Evolutionary conservation across 2,329 filamentous ascomycete species (phyloP).

Genomic region (Aspergillus sclerotialis): DNA sequence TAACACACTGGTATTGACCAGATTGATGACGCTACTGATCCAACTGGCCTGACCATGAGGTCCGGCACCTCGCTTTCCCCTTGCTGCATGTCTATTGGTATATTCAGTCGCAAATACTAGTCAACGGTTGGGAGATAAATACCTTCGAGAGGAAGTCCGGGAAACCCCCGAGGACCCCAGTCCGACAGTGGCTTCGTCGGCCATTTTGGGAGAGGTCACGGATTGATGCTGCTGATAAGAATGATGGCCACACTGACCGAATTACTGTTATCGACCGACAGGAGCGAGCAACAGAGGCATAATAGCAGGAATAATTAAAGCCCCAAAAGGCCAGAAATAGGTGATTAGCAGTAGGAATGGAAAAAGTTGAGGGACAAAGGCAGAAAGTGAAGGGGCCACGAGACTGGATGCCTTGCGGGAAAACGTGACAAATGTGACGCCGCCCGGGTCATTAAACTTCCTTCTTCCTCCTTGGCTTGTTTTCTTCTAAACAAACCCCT

Average conservation of each 20-base stretch:
- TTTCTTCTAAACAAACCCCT: too few species aligned
- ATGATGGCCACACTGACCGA: conserved; percentile 9
- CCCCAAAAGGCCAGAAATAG: background rate
- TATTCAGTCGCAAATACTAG: background rate
- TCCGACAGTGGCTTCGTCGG: conserved; percentile 25
- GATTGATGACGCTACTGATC: conserved; percentile 86
- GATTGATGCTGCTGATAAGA: conserved; percentile 10
- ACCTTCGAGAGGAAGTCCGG: conserved; percentile 24
- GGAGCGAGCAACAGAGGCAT: conserved; percentile 11
- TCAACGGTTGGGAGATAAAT: conserved; percentile 3
- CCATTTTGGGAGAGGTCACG: conserved; percentile 17
- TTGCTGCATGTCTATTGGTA: conserved; percentile 20
- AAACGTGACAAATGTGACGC: background rate
- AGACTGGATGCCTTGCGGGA: too few species aligned
- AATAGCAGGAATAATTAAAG: background rate
- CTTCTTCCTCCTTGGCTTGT: background rate
- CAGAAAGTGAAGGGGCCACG: conserved; percentile 1
- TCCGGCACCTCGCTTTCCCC: conserved; percentile 65
- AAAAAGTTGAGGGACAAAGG: background rate
- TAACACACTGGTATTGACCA: conserved; percentile 80
- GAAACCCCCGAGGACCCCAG: conserved; percentile 16
- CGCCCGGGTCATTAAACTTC: too few species aligned
- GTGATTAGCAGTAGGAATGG: conserved; percentile 1
- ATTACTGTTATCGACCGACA: conserved; percentile 10
- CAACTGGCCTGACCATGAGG: conserved; percentile 71